Evolutionary conservation across 495 filamentous ascomycete species (phyloP).

Genomic region (Parathielavia appendiculata): DNA sequence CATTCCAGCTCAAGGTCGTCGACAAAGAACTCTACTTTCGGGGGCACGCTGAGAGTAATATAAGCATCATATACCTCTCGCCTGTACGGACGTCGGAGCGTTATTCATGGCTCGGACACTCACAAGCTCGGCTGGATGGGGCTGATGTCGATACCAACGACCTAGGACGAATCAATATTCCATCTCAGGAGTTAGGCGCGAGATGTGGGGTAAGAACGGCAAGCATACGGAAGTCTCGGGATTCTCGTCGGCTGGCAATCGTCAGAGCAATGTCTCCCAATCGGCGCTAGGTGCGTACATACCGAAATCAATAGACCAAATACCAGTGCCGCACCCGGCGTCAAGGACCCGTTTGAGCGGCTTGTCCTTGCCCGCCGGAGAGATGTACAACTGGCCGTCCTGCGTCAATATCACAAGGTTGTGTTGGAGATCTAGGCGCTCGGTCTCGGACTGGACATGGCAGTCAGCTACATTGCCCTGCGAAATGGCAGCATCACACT

Average conservation of each 20-base stretch:
- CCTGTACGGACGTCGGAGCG: too few species aligned
- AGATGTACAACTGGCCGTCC: constrained; percentile 6
- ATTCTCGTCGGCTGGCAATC: not conserved
- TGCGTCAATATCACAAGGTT: constrained; percentile 7
- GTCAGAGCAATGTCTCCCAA: not conserved
- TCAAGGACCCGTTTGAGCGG: constrained; percentile 44
- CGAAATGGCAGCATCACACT: not conserved
- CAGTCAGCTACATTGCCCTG: not conserved
- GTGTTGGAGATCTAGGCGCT: constrained; percentile 13
- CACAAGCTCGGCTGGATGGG: constrained; percentile 29
- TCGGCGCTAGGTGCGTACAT: not conserved
- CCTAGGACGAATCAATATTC: constrained; percentile 17
- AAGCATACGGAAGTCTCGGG: constrained; percentile 3
- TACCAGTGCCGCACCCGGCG: constrained; percentile 49
- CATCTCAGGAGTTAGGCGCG: too few species aligned
- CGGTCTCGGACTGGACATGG: not conserved
- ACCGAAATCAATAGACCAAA: constrained; percentile 48
- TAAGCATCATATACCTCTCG: not conserved
- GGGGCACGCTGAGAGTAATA: constrained; percentile 33
- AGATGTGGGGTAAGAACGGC: too few species aligned
- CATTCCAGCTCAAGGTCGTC: constrained; percentile 52
- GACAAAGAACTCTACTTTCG: constrained; percentile 52
- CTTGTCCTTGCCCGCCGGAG: constrained; percentile 1
- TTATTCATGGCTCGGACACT: not conserved
- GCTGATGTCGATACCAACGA: constrained; percentile 50